Base-by-base conservation (phyloP, 2,329 filamentous ascomycete species). In the Coleophoma cylindrospora region DNA sequence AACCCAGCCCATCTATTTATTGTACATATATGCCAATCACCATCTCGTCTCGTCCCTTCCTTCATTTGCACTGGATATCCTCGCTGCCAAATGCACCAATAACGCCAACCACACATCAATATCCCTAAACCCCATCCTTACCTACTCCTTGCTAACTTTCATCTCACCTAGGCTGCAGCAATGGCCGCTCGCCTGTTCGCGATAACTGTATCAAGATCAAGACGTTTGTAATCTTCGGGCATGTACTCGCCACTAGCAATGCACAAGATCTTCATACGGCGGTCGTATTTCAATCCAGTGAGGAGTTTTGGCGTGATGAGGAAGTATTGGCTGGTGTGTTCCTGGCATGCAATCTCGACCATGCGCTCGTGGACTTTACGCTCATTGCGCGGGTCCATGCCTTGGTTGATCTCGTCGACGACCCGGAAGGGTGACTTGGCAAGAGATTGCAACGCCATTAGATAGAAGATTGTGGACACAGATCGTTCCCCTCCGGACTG, bases 381-480 rank as follows among this genome's bases (percentile, higher is more conserved):
- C 71, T 99, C 94, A 70, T 99, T 99, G 62, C 94, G 86, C 40
- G 92, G 94, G 68, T 99, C 94, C 94, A 99, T 99, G 58, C 94
- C 94, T 71, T 99, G 94, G 66, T 99, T 99, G 76, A 99, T 99
- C 73, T 99, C 94, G 70, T 99, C 94, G 52, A 99, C 94, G 45
- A 99, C 92, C 47, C 94, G 90, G 80, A 99, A 99, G 1, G 94
- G 94, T 3, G 91, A 91, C 62, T 91, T 87, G 14, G 94, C 92
- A 62, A 99, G 84, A 45, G 89, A 89, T 68, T 99, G 94, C 22
- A 99, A 80, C 5, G 94, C 90, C 91, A 99, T 97, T 50, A 99
- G 89, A 72, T 95, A 99, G 77, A 97, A 99, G 64, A 97, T 95
- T 13, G 94, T 99, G 19, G 90, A 95, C 19, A 99, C 92, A 21